phyloP scores from a whole-genome alignment of 2,329 filamentous ascomycete genomes.

The Fonsecaea erecta region DNA sequence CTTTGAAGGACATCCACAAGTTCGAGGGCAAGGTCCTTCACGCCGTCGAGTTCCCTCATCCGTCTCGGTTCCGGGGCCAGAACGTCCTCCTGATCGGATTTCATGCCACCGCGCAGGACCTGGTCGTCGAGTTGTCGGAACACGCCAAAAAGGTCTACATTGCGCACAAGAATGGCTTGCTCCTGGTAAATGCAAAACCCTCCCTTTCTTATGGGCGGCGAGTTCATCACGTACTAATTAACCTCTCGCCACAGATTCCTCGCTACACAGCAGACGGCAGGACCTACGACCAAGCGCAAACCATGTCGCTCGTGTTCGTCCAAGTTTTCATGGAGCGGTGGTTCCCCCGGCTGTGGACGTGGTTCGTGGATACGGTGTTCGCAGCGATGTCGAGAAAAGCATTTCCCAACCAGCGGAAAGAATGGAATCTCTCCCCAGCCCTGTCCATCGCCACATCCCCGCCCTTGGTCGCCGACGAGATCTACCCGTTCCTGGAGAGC shows the following conservation, averaged over 20 bases:
- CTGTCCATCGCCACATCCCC: constrained; percentile 4
- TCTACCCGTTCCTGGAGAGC: constrained; percentile 30
- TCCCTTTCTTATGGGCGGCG: no score
- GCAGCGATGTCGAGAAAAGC: constrained; percentile 6
- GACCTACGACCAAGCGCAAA: constrained; percentile 21
- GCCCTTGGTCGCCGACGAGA: constrained; percentile 38
- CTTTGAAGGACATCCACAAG: constrained; percentile 43
- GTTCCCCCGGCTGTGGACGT: constrained; percentile 18
- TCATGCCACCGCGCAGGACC: constrained; percentile 37
- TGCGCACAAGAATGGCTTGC: constrained; percentile 33
- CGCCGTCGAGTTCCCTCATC: constrained; percentile 41
- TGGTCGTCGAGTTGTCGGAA: constrained; percentile 29
- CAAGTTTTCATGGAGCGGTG: constrained; percentile 17
- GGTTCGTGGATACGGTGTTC: constrained; percentile 12
- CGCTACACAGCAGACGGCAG: constrained; percentile 17
- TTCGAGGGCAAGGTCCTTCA: constrained; percentile 51
- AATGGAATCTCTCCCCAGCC: constrained; percentile 18
- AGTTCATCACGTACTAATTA: background rate
- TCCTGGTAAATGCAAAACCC: constrained; percentile 43
- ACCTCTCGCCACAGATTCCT: background rate
- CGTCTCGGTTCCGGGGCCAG: constrained; percentile 19
- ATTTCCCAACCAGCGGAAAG: constrained; percentile 11
- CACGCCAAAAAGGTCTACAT: constrained; percentile 35
- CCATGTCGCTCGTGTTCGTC: constrained; percentile 16
- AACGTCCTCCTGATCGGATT: constrained; percentile 37